Base-by-base conservation (phyloP, 176 grass and related monocot genomes). In the Poa annua region DNA sequence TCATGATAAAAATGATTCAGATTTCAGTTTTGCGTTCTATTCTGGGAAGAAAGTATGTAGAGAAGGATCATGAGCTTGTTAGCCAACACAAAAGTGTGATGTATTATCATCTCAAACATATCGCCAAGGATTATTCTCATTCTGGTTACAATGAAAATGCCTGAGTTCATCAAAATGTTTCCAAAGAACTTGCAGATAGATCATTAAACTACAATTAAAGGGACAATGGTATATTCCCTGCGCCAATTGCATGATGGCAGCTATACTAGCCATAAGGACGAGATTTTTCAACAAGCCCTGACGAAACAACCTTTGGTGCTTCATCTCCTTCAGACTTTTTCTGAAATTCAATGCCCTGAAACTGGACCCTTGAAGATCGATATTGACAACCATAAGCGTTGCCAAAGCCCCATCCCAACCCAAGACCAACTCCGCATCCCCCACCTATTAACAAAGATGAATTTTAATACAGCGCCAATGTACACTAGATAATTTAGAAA, bases 381-480 rank as follows among this genome's bases (percentile, higher is more conserved):
- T 96, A 96, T 68, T 92, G 91, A 75, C 97, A 99, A 63, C 93
- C 97, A 87, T 86, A 92, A 87, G 87, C 97, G 63, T 78, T 96
- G 60, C 93, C 89, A 6, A 99, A 99, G 84, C 97, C 97, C 93
- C 93, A 99, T 71, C 97, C 93, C 55, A 99, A 71, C 10, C 93
- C 97, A 76, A 96, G 56, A 45, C 97, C 97, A 26, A 94, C 88
- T 75, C 93, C 93, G 16, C 93, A 99, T 25, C 93, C 93, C 55
- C 93, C 97, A 59, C 93, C 97, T 96, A 81, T 88, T 29, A 61
- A 82, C 3, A 59, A 87, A 84, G 66, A 80, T 7, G 24, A 29
- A 85, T 68, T 63, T 72, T 68, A 75, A 70, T 77, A 48, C 25
- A 65, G 38, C 41, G 33, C 24, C 12, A 73, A 65, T 75, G 55